Percentiles rank a stretch among this genome's conserved stretches.
phyloP scores from a whole-genome alignment of 257 asterid genomes.

The Voacanga thouarsii region DNA sequence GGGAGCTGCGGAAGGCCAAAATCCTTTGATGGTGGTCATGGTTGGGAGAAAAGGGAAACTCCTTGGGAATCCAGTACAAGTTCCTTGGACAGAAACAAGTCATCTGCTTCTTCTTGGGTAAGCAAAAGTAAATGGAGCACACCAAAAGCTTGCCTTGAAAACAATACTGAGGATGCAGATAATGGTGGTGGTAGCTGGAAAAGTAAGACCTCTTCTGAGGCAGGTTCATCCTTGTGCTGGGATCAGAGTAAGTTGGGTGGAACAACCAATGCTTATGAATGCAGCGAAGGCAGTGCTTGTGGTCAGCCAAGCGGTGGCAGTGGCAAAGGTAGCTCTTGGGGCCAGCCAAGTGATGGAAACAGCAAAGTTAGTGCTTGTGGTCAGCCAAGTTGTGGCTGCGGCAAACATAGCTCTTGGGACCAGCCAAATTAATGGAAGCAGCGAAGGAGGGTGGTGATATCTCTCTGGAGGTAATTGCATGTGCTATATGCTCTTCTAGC shows the following conservation, averaged over 20 bases:
- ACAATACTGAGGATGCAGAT: constrained; percentile 9
- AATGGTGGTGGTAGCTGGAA: constrained; percentile 1
- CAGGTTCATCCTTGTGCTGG: too few species aligned
- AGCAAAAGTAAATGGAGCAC: constrained; percentile 28
- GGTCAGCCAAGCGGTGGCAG: constrained; percentile 39
- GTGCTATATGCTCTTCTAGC: background rate
- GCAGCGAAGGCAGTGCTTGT: constrained; percentile 44
- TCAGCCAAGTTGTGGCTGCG: too few species aligned
- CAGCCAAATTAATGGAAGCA: constrained; percentile 39
- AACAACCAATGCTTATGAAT: constrained; percentile 26
- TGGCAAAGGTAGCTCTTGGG: constrained; percentile 60
- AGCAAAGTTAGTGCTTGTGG: too few species aligned
- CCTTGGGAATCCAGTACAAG: constrained; percentile 30
- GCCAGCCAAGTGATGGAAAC: background rate
- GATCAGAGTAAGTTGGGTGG: too few species aligned
- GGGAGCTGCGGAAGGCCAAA: constrained; percentile 40
- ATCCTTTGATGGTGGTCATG: constrained; percentile 46
- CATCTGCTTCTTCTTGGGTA: constrained; percentile 45
- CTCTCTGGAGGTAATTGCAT: constrained; percentile 33
- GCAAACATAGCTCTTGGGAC: constrained; percentile 15
- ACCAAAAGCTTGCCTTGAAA: background rate
- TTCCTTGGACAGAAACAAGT: constrained; percentile 32
- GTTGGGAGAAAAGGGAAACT: constrained; percentile 25
- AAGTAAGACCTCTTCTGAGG: too few species aligned
- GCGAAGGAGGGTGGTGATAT: constrained; percentile 65